Evolutionary conservation across 2,329 filamentous ascomycete species (phyloP).

Genomic region (Dothidotthia symphoricarpi): DNA sequence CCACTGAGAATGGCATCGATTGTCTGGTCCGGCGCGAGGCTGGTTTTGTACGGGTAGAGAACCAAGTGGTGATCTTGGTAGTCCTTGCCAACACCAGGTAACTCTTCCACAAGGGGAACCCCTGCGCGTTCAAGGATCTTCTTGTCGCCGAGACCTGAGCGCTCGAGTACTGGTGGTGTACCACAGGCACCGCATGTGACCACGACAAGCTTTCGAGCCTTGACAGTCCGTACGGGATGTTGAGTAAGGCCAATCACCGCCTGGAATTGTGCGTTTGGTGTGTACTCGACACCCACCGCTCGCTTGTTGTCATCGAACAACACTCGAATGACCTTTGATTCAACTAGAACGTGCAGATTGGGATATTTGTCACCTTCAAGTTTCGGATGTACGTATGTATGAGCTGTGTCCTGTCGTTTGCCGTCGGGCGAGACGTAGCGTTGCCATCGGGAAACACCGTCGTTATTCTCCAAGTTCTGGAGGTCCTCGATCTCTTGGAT

Average conservation of each 20-base stretch:
- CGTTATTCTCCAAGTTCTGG: conserved; percentile 50
- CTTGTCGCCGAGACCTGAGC: conserved; percentile 60
- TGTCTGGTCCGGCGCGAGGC: conserved; percentile 49
- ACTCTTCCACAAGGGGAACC: conserved; percentile 55
- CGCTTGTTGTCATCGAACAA: conserved; percentile 54
- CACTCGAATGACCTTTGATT: conserved; percentile 57
- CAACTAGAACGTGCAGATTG: conserved; percentile 60
- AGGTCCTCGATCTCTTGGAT: conserved; percentile 55
- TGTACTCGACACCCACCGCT: conserved; percentile 61
- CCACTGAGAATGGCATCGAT: conserved; percentile 56
- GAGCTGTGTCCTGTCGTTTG: conserved; percentile 58
- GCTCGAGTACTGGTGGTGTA: conserved; percentile 58
- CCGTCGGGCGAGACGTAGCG: conserved; percentile 55
- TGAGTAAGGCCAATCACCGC: conserved; percentile 30
- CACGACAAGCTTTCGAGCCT: conserved; percentile 57
- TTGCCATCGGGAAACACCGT: conserved; percentile 46
- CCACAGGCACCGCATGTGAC: conserved; percentile 53
- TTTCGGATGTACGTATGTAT: conserved; percentile 55
- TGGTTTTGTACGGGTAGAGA: conserved; percentile 54
- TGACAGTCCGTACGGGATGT: conserved; percentile 42
- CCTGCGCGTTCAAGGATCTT: conserved; percentile 51
- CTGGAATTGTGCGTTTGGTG: conserved; percentile 48
- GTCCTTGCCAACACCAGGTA: conserved; percentile 63
- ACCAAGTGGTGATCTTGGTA: conserved; percentile 62
- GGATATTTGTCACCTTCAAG: conserved; percentile 52